Conservation (phyloP, 257 asterid genomes). For the Salvia miltiorrhiza region DNA sequence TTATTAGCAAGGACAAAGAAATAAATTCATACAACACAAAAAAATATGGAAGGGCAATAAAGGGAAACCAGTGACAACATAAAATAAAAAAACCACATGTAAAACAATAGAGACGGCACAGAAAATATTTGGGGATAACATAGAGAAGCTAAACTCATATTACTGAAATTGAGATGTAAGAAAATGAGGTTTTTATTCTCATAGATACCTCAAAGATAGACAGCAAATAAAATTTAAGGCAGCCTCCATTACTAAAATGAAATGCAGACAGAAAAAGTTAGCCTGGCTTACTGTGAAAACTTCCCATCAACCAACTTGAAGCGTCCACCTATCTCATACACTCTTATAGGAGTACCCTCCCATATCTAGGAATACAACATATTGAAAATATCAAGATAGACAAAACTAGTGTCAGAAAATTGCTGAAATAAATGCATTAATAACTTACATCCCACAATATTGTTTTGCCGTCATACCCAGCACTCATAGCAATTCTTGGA, state of each 20-base stretch:
- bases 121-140: neutral
- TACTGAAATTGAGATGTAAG: conserved; percentile 2
- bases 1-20: neutral
- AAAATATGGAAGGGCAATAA: neutral
- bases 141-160: conserved; percentile 6
- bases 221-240: neutral
- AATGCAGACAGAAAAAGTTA: conserved; percentile 11
- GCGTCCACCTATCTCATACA: conserved; percentile 82
- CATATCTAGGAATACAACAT: conserved; percentile 61
- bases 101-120: neutral
- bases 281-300: conserved; percentile 83
- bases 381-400: conserved; percentile 15
- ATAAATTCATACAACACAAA: neutral
- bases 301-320: conserved; percentile 94
- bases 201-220: conserved; percentile 4
- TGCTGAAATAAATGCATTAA: conserved; percentile 19
- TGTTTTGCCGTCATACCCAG: conserved; percentile 99
- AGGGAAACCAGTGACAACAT: neutral
- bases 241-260: conserved; percentile 4
- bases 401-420: conserved; percentile 7
- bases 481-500: conserved; percentile 99
- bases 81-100: neutral
- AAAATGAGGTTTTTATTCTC: neutral
- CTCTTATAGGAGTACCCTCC: conserved; percentile 89
- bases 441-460: conserved; percentile 96